Percentiles rank a stretch among this genome's conserved stretches.
Conservation (phyloP, 176 grass and related monocot species). For the Triticum urartu region DNA sequence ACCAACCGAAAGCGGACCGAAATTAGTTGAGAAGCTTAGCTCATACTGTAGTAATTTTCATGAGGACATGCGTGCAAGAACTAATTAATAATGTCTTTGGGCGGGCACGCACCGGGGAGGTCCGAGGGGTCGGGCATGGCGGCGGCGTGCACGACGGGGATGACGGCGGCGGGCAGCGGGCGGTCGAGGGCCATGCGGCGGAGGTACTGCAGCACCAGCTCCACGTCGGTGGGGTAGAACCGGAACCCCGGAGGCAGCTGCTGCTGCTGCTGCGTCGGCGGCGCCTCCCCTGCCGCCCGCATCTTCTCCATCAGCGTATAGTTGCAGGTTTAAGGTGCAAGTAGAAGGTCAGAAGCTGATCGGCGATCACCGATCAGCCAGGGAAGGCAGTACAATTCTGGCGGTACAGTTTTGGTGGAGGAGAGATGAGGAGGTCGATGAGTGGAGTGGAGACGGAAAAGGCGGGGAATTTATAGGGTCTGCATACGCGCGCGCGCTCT, state of each 20-base stretch:
- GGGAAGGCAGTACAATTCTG: not conserved
- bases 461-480: conserved; percentile 49
- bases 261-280: conserved; percentile 10
- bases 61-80: not conserved
- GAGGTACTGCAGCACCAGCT: conserved; percentile 83
- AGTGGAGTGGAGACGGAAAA: conserved; percentile 50
- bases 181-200: conserved; percentile 43
- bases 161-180: conserved; percentile 72
- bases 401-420: not conserved
- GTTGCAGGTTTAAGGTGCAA: no score
- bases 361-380: not conserved
- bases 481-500: not conserved
- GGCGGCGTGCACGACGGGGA: conserved; percentile 57
- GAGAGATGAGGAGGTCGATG: conserved; percentile 12
- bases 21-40: no score
- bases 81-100: no score
- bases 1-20: not conserved
- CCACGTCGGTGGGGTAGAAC: conserved; percentile 83
- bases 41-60: no score
- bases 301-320: conserved; percentile 12
- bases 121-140: conserved; percentile 58
- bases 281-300: conserved; percentile 14
- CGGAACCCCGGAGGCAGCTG: conserved; percentile 80
- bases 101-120: conserved; percentile 42
- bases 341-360: not conserved